Evolutionary conservation across 345 rosid species (phyloP).

Genomic region (Populus deltoides): DNA sequence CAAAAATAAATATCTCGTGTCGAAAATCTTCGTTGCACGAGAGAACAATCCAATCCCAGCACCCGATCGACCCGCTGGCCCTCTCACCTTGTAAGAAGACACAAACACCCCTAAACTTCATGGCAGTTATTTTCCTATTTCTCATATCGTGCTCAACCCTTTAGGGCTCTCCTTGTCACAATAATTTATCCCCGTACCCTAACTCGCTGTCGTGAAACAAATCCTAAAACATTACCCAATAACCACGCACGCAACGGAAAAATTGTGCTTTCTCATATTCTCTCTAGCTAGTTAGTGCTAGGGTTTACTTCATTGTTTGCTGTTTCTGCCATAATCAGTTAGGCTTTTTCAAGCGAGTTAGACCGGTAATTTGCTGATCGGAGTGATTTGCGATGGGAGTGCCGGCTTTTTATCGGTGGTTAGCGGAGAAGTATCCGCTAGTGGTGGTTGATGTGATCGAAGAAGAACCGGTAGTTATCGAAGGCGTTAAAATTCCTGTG

Average conservation of each 20-base stretch:
- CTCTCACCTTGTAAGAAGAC: not conserved
- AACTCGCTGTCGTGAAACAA: not conserved
- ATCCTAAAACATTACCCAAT: not conserved
- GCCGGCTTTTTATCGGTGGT: constrained; percentile 91
- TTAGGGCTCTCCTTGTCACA: constrained; percentile 7
- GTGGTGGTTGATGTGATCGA: constrained; percentile 76
- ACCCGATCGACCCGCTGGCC: not conserved
- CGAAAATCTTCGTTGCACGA: not conserved
- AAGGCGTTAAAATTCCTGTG: constrained; percentile 65
- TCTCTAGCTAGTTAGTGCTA: not conserved
- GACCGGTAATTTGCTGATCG: not conserved
- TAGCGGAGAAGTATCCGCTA: constrained; percentile 83
- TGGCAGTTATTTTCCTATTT: not conserved
- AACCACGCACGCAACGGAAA: not conserved
- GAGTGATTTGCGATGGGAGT: constrained; percentile 61
- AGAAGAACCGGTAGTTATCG: constrained; percentile 68
- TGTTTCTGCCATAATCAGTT: not conserved
- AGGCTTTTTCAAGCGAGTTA: not conserved
- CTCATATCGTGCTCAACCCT: too few relatives aligned
- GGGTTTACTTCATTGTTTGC: not conserved
- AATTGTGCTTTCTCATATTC: not conserved
- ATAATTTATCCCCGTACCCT: not conserved
- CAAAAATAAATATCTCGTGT: not conserved
- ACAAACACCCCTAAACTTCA: not conserved
- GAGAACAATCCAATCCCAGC: not conserved